These are phyloP conservation scores for Berberis vulgaris DNA, from an alignment of 164 flowering plant species.

Conservation along the genomic window DNA sequence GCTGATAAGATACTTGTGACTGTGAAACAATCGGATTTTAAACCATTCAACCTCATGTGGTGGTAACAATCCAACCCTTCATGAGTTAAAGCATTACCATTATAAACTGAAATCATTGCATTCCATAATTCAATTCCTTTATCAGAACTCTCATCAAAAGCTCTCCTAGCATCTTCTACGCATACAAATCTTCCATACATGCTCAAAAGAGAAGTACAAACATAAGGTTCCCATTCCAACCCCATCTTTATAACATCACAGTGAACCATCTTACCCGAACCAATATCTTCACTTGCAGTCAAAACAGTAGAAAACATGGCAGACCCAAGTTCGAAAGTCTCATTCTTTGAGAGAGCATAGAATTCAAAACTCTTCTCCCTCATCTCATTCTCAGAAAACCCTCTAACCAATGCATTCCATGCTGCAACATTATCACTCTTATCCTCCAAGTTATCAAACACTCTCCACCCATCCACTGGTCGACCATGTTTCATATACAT, in stretches of 20 bases:
- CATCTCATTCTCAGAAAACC: conserved; percentile 38
- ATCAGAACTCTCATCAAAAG: conserved; percentile 20
- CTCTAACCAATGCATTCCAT: conserved; percentile 63
- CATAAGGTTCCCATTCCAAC: conserved; percentile 35
- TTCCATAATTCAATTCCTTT: conserved; percentile 43
- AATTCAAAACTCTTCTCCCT: conserved; percentile 42
- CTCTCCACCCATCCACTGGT: conserved; percentile 25
- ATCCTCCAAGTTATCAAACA: conserved; percentile 31
- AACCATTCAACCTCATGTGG: conserved; percentile 24
- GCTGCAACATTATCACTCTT: conserved; percentile 24
- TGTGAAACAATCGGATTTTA: conserved; percentile 28
- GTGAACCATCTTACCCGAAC: conserved; percentile 37
- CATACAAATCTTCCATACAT: conserved; percentile 41
- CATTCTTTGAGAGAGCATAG: conserved; percentile 30
- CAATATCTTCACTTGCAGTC: conserved; percentile 35
- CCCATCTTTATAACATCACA: conserved; percentile 44
- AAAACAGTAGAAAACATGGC: conserved; percentile 36
- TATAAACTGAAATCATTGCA: conserved; percentile 45
- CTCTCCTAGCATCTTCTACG: conserved; percentile 25
- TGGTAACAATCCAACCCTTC: conserved; percentile 31
- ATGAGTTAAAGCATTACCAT: conserved; percentile 18
- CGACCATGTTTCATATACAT: conserved; percentile 35
- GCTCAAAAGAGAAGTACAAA: conserved; percentile 39
- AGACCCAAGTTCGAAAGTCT: conserved; percentile 23
- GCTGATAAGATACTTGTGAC: conserved; percentile 34